Evolutionary conservation across 768 basidiomycete species (phyloP).

Genomic region (Lentinula aciculospora): DNA sequence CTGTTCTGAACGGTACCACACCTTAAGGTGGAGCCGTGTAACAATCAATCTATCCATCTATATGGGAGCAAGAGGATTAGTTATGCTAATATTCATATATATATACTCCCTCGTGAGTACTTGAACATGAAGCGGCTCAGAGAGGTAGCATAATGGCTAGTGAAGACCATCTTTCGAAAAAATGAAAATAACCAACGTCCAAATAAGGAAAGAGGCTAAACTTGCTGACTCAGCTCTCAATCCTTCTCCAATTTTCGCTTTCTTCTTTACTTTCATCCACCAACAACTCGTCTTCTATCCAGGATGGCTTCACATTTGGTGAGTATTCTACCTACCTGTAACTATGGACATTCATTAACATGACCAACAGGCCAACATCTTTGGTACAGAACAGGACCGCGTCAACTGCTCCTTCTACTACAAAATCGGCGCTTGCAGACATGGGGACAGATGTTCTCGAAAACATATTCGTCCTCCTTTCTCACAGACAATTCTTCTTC

Average conservation of each 20-base stretch:
- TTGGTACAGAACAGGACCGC: slow-evolving; percentile 90
- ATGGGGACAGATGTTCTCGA: slow-evolving; percentile 96
- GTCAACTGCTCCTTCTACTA: slow-evolving; percentile 99
- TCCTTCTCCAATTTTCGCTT: not conserved
- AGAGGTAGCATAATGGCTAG: no score
- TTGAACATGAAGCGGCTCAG: no score
- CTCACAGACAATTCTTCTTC: slow-evolving; percentile 93
- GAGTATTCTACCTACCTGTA: slow-evolving; percentile 16
- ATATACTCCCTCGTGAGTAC: no score
- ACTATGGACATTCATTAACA: not conserved
- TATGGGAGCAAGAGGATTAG: no score
- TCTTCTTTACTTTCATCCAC: not conserved
- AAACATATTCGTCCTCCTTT: slow-evolving; percentile 98
- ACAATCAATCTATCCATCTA: no score
- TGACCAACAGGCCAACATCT: slow-evolving; percentile 76
- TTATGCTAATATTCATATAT: no score
- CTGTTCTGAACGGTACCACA: no score
- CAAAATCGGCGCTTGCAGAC: slow-evolving; percentile 98
- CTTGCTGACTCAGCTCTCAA: slow-evolving; percentile 3
- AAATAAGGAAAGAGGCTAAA: no score
- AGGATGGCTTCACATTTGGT: slow-evolving; percentile 85
- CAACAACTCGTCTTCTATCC: no score
- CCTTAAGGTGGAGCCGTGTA: no score
- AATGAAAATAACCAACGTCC: no score
- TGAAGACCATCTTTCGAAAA: no score